Percentiles rank a stretch among this genome's conserved stretches.
These are phyloP conservation scores for Pleurotus tuoliensis DNA, from an alignment of 768 basidiomycete species.

Conservation along the genomic window DNA sequence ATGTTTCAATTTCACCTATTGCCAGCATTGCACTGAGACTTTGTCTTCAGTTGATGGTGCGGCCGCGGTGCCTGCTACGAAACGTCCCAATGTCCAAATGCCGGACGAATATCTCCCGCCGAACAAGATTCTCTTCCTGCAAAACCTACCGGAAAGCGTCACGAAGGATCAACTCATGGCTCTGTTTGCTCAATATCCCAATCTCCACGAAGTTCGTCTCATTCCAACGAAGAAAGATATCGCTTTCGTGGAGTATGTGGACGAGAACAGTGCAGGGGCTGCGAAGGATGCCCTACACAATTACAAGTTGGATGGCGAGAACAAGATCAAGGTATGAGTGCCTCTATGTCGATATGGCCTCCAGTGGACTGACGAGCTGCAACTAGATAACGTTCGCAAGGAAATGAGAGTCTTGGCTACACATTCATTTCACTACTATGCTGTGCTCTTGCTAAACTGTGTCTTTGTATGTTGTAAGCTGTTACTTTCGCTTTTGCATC, in stretches of 20 bases:
- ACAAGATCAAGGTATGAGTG: constrained; percentile 86
- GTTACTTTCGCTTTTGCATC: not conserved
- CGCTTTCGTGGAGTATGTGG: constrained; percentile 96
- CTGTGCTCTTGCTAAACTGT: not conserved
- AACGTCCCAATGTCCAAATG: constrained; percentile 89
- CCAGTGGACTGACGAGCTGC: constrained; percentile 6
- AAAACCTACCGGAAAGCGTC: constrained; percentile 91
- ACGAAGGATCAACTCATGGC: constrained; percentile 90
- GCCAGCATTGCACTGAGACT: constrained; percentile 10
- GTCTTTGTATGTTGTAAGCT: not conserved
- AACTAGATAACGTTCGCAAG: constrained; percentile 70
- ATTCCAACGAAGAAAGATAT: constrained; percentile 97
- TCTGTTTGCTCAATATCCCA: constrained; percentile 93
- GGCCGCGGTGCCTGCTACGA: constrained; percentile 59
- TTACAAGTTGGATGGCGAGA: constrained; percentile 94
- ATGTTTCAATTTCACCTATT: constrained; percentile 16
- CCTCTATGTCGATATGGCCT: not conserved
- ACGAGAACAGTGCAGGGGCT: constrained; percentile 86
- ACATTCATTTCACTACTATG: not conserved
- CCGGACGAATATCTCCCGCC: constrained; percentile 99
- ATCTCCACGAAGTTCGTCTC: constrained; percentile 95
- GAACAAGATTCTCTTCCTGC: constrained; percentile 98
- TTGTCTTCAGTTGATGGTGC: constrained; percentile 59
- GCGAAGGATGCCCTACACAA: constrained; percentile 98
- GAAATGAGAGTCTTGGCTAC: constrained; percentile 35